Percentiles rank a stretch among this genome's conserved stretches.
Conservation (phyloP, 192 early-diverging fungal genomes). For the Coemansia interrupta region DNA sequence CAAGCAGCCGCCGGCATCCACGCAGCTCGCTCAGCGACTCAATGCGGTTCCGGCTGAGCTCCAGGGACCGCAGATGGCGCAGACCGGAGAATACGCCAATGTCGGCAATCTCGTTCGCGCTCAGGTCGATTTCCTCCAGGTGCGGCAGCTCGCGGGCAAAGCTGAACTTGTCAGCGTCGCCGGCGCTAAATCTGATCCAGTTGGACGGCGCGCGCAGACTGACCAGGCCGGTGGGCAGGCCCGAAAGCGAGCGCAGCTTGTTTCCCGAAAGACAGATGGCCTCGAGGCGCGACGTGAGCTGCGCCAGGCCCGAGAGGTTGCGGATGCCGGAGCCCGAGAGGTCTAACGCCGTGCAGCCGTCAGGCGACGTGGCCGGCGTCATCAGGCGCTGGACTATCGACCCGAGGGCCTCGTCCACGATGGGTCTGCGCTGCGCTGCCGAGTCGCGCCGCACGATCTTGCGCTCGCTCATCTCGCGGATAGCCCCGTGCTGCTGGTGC, state of each 20-base stretch:
- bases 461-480: constrained; percentile 48
- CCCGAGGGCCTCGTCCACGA: constrained; percentile 43
- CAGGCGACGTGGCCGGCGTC: constrained; percentile 39
- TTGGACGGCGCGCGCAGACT: constrained; percentile 41
- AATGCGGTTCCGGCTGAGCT: constrained; percentile 44
- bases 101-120: constrained; percentile 47
- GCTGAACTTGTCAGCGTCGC: constrained; percentile 21
- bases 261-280: constrained; percentile 37
- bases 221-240: constrained; percentile 39
- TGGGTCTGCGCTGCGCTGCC: constrained; percentile 13
- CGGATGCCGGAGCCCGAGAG: constrained; percentile 45
- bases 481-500: constrained; percentile 29
- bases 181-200: constrained; percentile 41
- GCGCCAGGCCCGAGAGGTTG: constrained; percentile 34
- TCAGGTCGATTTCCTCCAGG: constrained; percentile 44
- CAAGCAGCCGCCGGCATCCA: constrained; percentile 35
- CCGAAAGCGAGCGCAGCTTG: constrained; percentile 41
- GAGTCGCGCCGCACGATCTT: constrained; percentile 12
- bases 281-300: constrained; percentile 42
- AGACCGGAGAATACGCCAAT: constrained; percentile 45
- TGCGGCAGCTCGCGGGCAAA: constrained; percentile 52
- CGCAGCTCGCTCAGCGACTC: constrained; percentile 27
- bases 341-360: constrained; percentile 39
- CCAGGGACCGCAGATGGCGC: constrained; percentile 38
- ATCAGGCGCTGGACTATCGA: constrained; percentile 48